Conservation (phyloP, 768 basidiomycete species). For the Pulveroboletus sp. region DNA sequence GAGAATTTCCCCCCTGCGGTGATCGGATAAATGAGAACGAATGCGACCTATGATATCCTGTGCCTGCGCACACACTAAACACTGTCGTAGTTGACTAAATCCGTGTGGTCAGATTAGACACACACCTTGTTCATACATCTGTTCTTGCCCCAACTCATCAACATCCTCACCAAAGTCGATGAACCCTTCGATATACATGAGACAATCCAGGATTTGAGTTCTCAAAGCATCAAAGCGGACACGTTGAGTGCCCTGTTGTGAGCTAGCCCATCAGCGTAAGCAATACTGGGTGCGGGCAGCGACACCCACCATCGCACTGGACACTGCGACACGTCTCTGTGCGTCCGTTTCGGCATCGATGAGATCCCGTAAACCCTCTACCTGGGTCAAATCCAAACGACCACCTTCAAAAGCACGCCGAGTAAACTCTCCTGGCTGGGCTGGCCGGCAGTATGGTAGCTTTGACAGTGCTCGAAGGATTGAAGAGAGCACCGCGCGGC, state of each 20-base stretch:
- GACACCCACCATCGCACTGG: constrained; percentile 58
- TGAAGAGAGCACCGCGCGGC: constrained; percentile 71
- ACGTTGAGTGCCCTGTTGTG: constrained; percentile 56
- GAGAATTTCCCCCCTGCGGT: constrained; percentile 75
- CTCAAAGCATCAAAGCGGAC: constrained; percentile 61
- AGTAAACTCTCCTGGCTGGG: constrained; percentile 87
- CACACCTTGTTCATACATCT: constrained; percentile 65
- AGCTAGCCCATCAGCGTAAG: not conserved
- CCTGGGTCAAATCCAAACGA: constrained; percentile 80
- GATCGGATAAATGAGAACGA: constrained; percentile 56
- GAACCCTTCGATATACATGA: constrained; percentile 79
- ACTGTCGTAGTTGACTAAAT: not conserved
- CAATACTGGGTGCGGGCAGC: not conserved
- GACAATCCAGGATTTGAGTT: constrained; percentile 59
- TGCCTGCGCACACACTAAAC: constrained; percentile 51
- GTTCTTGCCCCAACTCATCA: constrained; percentile 79
- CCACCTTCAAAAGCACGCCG: constrained; percentile 77
- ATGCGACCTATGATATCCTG: constrained; percentile 48
- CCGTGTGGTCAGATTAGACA: not conserved
- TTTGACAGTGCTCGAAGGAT: constrained; percentile 59
- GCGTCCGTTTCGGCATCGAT: constrained; percentile 85
- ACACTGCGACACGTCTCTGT: constrained; percentile 70
- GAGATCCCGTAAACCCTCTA: constrained; percentile 82
- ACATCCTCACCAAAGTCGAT: constrained; percentile 89
- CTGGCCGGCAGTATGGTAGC: constrained; percentile 65